Base-by-base conservation (phyloP, 371 early-diverging fungal species). In the Dinochytrium kinnereticum region DNA sequence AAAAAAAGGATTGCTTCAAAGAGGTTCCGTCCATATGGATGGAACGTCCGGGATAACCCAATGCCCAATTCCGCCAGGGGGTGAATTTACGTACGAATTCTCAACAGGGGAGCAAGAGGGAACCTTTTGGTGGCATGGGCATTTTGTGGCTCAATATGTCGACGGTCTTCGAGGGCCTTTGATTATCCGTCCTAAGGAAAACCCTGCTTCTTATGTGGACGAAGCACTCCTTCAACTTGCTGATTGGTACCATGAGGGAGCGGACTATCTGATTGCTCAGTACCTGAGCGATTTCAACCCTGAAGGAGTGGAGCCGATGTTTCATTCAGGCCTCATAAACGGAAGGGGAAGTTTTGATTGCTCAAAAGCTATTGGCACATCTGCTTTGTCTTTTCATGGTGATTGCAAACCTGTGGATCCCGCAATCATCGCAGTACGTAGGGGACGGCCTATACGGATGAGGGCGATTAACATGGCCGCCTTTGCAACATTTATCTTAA, bases 131-230 rank as follows among this genome's bases (percentile, higher is more conserved):
- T 85, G 86, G 69, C 94, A 94, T 64, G 85, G 86, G 21, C 93
- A 93, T 74, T 76, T 59, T 59, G 31, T 83, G 64, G 90, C 87
- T 61, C 94, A 94, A 74, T 93, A 93, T 76, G 85, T 91, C 65
- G 94, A 96, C 71, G 95, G 95, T 49, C 82, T 95, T 55, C 87
- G 91, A 61, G 88, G 89, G 2, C 89, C 95, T 1, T 74, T 96
- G 33, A 84, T 95, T 69, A 81, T 96, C 59, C 57, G 57, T 24
- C 57, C 57, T 30, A 55, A 24, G 57, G 17, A 30, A 7, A 19
- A 10, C 57, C 26, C 21, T 30, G 17, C 57, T 17, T 17, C 26
- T 26, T n/a, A n/a, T n/a, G n/a, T 49, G n/a, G 7, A 10, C 24
- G 57, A 55, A 55, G 24, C 57, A 5, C 26, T 55, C 57, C 57